A percentile compares a stretch with the other conserved stretches of the same genome.
Evolutionary conservation across 345 rosid species (phyloP).

Genomic region (Eucalyptus polybractea): DNA sequence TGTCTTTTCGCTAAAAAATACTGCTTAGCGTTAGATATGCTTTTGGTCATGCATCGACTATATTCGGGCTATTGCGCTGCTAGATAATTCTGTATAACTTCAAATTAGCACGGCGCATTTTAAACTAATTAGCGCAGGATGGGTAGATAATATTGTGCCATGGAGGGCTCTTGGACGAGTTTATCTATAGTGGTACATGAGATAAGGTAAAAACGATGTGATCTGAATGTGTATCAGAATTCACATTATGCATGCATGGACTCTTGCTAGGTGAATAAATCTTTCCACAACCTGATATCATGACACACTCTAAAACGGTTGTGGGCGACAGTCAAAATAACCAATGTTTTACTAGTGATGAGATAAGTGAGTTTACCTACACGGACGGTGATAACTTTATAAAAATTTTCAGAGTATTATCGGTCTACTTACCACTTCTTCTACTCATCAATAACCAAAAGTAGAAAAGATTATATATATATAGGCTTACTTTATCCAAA

Average conservation of each 20-base stretch:
- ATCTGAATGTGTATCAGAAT: not conserved
- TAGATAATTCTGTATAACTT: not conserved
- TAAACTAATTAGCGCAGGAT: not conserved
- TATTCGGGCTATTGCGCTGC: not conserved
- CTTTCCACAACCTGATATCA: not conserved
- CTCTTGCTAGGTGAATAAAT: not conserved
- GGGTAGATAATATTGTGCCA: not conserved
- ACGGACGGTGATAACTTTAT: no score
- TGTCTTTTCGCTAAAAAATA: no score
- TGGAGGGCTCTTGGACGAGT: not conserved
- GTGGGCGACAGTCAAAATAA: fast-evolving
- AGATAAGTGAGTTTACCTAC: not conserved
- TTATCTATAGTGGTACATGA: not conserved
- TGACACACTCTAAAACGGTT: not conserved
- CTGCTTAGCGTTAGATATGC: no score
- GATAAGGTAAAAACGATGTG: not conserved
- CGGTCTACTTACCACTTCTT: no score
- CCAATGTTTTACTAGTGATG: not conserved
- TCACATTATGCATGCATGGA: not conserved
- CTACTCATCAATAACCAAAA: not conserved
- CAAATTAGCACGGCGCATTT: not conserved
- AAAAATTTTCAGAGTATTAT: no score
- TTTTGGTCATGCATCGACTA: not conserved
- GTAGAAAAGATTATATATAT: not conserved
- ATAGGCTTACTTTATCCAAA: not conserved